A percentile compares a stretch with the other conserved stretches of the same genome.
Conservation (phyloP, 768 basidiomycete species). For the Tylopilus balloui region DNA sequence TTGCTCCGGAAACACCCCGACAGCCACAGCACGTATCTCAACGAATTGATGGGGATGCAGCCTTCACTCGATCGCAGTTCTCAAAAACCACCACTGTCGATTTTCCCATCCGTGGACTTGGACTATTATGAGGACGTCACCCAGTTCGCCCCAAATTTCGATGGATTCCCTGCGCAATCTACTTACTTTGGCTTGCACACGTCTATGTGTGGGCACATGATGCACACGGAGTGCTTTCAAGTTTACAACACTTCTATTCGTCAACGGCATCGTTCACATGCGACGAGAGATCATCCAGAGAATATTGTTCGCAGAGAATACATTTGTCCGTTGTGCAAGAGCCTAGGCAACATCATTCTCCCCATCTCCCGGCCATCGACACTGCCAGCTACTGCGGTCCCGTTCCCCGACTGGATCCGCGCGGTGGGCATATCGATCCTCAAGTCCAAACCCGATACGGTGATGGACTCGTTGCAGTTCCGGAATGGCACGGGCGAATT, state of each 20-base stretch:
- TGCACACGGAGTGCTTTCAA: constrained; percentile 94
- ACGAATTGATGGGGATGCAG: constrained; percentile 64
- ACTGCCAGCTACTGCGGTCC: constrained; percentile 42
- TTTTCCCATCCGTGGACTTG: constrained; percentile 31
- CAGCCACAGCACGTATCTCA: constrained; percentile 52
- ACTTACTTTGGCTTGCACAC: constrained; percentile 83
- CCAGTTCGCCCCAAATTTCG: constrained; percentile 58
- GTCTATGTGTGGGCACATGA: constrained; percentile 92
- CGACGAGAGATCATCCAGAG: constrained; percentile 91
- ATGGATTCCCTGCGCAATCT: constrained; percentile 65
- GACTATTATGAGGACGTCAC: constrained; percentile 26
- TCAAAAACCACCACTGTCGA: constrained; percentile 26
- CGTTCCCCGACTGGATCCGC: constrained; percentile 88
- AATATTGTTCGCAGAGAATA: constrained; percentile 91
- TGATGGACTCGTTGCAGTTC: constrained; percentile 69
- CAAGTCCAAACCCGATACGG: constrained; percentile 72
- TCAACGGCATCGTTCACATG: constrained; percentile 81
- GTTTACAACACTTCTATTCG: constrained; percentile 84
- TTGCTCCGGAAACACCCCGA: constrained; percentile 77
- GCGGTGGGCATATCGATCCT: constrained; percentile 85
- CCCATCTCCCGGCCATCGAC: constrained; percentile 62
- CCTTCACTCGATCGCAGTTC: constrained; percentile 59
- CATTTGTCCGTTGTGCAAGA: constrained; percentile 96
- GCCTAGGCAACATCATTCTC: constrained; percentile 88
- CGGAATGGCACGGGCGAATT: constrained; percentile 83